Conservation (phyloP, 169 alveolate species). For the Plasmodium knowlesi region DNA sequence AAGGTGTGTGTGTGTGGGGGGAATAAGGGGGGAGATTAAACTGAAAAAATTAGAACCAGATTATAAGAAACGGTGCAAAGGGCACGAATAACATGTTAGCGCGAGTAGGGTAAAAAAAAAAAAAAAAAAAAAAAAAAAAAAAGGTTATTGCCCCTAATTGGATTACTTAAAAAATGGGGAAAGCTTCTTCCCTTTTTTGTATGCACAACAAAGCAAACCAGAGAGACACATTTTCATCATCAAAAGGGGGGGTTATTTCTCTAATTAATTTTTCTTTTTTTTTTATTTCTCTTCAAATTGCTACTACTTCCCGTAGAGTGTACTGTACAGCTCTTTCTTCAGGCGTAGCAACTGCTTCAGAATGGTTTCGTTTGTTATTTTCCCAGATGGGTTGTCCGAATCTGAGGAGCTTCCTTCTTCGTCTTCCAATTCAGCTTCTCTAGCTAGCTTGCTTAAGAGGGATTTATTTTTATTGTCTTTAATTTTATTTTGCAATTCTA, state of each 20-base stretch:
- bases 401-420: slow-evolving; percentile 49
- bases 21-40: not conserved
- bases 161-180: not conserved
- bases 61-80: not conserved
- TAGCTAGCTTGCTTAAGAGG: slow-evolving; percentile 26
- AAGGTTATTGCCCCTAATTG: not conserved
- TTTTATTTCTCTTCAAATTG: not conserved
- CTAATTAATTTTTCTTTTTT: not conserved
- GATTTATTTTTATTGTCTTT: slow-evolving; percentile 10
- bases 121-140: slow-evolving; percentile 6
- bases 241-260: not conserved
- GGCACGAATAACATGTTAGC: not conserved
- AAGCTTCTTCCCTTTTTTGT: not conserved
- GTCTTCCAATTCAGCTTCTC: slow-evolving; percentile 49
- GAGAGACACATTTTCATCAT: not conserved
- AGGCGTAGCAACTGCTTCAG: slow-evolving; percentile 14
- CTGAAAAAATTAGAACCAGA: not conserved
- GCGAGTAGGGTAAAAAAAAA: not conserved
- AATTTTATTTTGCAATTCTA: slow-evolving; percentile 32
- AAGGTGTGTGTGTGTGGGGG: not conserved
- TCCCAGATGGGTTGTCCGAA: slow-evolving; percentile 16
- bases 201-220: not conserved
- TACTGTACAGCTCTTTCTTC: slow-evolving; percentile 35
- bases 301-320: slow-evolving; percentile 5
- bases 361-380: slow-evolving; percentile 16